phyloP scores from a whole-genome alignment of 106 monocot genomes.

The Apostasia ramifera region DNA sequence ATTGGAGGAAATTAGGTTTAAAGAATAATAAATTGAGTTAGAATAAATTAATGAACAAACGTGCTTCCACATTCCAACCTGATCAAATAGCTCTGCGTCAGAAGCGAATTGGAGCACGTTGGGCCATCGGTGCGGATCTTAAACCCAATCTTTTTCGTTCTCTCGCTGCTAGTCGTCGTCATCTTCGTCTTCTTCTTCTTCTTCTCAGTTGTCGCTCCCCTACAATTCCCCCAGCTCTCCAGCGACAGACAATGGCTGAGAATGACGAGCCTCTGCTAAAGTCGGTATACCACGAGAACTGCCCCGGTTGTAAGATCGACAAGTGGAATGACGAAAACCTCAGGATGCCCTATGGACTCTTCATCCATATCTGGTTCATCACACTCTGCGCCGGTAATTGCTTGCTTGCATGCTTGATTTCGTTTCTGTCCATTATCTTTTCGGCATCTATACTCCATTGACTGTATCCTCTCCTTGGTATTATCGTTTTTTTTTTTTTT shows the following conservation, averaged over 20 bases:
- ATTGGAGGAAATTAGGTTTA: too few species aligned
- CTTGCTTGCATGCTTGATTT: background rate
- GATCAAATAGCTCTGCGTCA: too few species aligned
- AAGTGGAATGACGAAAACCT: constrained; percentile 16
- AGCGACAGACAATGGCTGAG: constrained; percentile 17
- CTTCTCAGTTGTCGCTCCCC: background rate
- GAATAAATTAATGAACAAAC: too few species aligned
- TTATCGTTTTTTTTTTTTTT: too few species aligned
- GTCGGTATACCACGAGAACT: constrained; percentile 25
- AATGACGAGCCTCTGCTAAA: constrained; percentile 16
- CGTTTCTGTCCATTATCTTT: background rate
- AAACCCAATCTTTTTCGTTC: too few species aligned
- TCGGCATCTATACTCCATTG: background rate
- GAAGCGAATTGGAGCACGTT: too few species aligned
- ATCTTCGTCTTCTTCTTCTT: too few species aligned
- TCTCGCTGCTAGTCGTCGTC: too few species aligned
- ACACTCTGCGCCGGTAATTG: constrained; percentile 37
- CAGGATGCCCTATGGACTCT: constrained; percentile 37
- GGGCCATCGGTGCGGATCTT: too few species aligned
- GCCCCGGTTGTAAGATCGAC: constrained; percentile 43
- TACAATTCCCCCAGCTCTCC: background rate
- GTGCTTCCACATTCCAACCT: too few species aligned
- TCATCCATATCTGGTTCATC: constrained; percentile 34
- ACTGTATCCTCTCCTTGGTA: too few species aligned
- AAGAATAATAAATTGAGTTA: too few species aligned